Conservation (phyloP, 495 filamentous ascomycete genomes). For the Neurospora sp. region DNA sequence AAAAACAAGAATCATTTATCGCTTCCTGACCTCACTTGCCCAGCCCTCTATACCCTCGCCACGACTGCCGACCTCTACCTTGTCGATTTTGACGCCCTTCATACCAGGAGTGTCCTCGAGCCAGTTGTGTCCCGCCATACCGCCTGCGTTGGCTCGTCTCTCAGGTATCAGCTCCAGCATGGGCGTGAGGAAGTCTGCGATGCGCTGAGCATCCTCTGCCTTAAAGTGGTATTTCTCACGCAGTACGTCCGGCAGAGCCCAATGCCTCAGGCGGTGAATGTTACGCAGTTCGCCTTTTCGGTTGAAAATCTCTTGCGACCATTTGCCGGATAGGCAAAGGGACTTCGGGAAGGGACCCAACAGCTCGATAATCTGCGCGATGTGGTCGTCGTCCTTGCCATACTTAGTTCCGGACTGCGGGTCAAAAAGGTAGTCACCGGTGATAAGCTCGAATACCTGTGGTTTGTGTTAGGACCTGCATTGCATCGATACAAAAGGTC, state of each 20-base stretch:
- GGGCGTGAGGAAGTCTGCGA: slow-evolving; percentile 77
- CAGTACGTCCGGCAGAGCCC: slow-evolving; percentile 89
- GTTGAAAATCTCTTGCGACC: slow-evolving; percentile 98
- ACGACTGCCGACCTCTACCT: slow-evolving; percentile 63
- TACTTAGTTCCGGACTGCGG: slow-evolving; percentile 98
- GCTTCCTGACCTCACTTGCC: slow-evolving; percentile 82
- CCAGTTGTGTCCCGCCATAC: slow-evolving; percentile 79
- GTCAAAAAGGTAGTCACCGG: slow-evolving; percentile 97
- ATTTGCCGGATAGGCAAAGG: slow-evolving; percentile 83
- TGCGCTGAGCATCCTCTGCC: slow-evolving; percentile 62
- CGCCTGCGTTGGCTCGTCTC: slow-evolving; percentile 86
- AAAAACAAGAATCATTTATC: slow-evolving; percentile 30
- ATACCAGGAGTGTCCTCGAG: slow-evolving; percentile 78
- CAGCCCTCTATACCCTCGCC: slow-evolving; percentile 96
- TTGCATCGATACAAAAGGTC: not conserved
- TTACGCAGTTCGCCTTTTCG: slow-evolving; percentile 95
- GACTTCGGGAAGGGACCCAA: slow-evolving; percentile 89
- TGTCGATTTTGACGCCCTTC: slow-evolving; percentile 61
- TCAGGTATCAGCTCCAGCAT: slow-evolving; percentile 88
- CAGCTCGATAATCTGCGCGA: slow-evolving; percentile 97
- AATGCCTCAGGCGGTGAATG: slow-evolving; percentile 93
- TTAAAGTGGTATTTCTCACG: slow-evolving; percentile 95
- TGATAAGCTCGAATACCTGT: slow-evolving; percentile 94
- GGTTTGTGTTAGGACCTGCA: not conserved
- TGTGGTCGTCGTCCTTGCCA: slow-evolving; percentile 99